Base-by-base conservation (phyloP, 1,284 basidiomycete species). In the Cutaneotrichosporon mucoides region DNA sequence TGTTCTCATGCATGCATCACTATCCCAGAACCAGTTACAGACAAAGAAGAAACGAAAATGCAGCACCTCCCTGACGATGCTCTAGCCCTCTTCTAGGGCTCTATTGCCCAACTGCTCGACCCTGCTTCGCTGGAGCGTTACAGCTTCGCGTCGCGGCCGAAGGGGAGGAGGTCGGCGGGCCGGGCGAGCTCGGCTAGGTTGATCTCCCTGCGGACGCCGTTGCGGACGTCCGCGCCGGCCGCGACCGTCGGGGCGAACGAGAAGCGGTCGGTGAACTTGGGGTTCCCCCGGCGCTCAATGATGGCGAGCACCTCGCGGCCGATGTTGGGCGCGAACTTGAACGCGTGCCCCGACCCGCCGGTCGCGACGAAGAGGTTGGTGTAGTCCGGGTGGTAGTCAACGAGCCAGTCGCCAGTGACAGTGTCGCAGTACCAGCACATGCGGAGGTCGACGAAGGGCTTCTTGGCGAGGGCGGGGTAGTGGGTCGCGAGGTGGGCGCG, bases 251-350 rank as follows among this genome's bases (percentile, higher is more conserved):
- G 43, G 15, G 56, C 52, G 52, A 86, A 78, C 0, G 85, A 79
- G 69, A 87, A 88, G 63, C 84, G 86, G 55, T 64, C 52, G n/a
- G 51, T 45, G 48, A 61, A 64, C 43, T 36, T 16, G 11, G 57
- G 34, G 42, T 76, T 70, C 0, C 77, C 79, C 12, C 89, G 77
- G 50, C 83, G 84, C 73, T 90, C 83, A 35, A 94, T 81, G 1
- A 85, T 81, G 63, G 88, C 86, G 9, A 82, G 85, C 13, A 93
- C 85, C 34, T 93, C 79, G 8, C 83, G 77, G 10, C 92, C 92
- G 56, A 96, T 83, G 41, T 85, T 85, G 10, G 92, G 91, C 7
- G 93, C 81, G 79, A 94, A 94, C 87, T 80, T 80, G 79, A 79
- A 81, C 4, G 73, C 81, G 63, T 81, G 80, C 6, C 80, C 76